Percentiles rank a stretch among this genome's conserved stretches.
Evolutionary conservation across 805 yeast genomes (phyloP).

Genomic region (Lipomyces sp.): DNA sequence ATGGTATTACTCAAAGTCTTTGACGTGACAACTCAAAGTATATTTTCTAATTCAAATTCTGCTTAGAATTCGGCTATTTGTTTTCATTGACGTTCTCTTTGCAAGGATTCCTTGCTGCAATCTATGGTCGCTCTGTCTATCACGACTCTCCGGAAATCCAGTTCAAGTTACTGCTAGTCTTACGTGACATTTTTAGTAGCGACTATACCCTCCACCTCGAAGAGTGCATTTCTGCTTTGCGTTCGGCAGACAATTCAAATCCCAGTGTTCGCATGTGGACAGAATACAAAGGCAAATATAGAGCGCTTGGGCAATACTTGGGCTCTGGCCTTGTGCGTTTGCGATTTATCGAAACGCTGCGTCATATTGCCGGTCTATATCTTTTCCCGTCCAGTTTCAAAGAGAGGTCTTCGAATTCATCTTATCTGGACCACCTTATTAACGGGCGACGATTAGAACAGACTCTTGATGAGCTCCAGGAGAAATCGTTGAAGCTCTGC

Average conservation of each 20-base stretch:
- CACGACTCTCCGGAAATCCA: constrained; percentile 6
- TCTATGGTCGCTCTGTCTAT: constrained; percentile 15
- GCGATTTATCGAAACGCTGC: constrained; percentile 17
- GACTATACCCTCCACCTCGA: constrained; percentile 10
- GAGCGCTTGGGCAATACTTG: constrained; percentile 25
- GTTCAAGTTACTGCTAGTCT: background rate
- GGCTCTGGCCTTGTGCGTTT: constrained; percentile 34
- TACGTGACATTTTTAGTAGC: constrained; percentile 2
- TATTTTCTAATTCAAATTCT: background rate
- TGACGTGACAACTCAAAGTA: background rate
- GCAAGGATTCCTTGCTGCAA: constrained; percentile 39
- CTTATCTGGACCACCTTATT: constrained; percentile 16
- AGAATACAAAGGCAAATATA: constrained; percentile 13
- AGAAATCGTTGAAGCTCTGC: constrained; percentile 15
- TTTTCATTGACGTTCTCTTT: constrained; percentile 33
- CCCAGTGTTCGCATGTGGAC: constrained; percentile 6
- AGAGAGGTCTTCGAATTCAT: constrained; percentile 1
- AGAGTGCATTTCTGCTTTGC: constrained; percentile 16
- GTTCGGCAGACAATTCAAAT: constrained; percentile 4
- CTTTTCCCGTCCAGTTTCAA: constrained; percentile 31
- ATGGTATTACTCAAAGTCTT: constrained; percentile 11
- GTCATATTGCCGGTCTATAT: constrained; percentile 34
- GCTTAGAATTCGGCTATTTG: background rate
- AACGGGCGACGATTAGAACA: constrained; percentile 2
- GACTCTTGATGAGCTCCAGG: background rate